Conservation (phyloP, 805 yeast species). For the Saturnispora quitensis region DNA sequence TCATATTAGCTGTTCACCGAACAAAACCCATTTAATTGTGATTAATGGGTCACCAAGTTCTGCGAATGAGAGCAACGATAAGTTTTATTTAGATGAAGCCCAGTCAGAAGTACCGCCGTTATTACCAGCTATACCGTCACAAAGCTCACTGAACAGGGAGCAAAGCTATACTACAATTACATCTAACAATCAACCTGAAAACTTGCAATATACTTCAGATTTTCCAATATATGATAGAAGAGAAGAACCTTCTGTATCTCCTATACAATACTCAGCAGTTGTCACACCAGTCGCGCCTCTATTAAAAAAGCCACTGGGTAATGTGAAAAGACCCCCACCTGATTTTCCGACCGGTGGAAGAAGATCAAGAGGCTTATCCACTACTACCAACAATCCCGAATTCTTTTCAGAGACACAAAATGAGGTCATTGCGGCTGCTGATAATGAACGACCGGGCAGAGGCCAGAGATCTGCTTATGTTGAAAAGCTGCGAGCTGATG, state of each 20-base stretch:
- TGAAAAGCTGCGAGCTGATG: constrained; percentile 12
- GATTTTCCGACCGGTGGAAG: constrained; percentile 30
- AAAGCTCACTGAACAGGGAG: background rate
- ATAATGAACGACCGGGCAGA: constrained; percentile 26
- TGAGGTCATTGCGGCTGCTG: background rate
- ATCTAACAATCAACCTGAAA: background rate
- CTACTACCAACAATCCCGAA: constrained; percentile 26
- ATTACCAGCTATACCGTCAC: background rate
- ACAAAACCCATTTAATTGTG: constrained; percentile 4
- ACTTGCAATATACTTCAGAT: background rate
- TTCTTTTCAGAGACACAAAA: constrained; percentile 16
- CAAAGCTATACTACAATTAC: constrained; percentile 1
- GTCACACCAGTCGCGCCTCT: constrained; percentile 14
- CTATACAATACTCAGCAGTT: constrained; percentile 22
- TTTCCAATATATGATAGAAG: constrained; percentile 30
- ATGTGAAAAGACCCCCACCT: constrained; percentile 32
- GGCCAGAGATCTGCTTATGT: constrained; percentile 47
- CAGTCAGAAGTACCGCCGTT: background rate
- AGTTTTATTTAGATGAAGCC: background rate
- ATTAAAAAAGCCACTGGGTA: constrained; percentile 8
- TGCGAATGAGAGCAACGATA: background rate
- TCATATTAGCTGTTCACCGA: background rate
- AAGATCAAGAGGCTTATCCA: constrained; percentile 30
- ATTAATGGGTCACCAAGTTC: constrained; percentile 7
- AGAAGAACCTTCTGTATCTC: constrained; percentile 28